phyloP scores from a whole-genome alignment of 176 grass and related monocot species.

The Saccharum spontaneum region DNA sequence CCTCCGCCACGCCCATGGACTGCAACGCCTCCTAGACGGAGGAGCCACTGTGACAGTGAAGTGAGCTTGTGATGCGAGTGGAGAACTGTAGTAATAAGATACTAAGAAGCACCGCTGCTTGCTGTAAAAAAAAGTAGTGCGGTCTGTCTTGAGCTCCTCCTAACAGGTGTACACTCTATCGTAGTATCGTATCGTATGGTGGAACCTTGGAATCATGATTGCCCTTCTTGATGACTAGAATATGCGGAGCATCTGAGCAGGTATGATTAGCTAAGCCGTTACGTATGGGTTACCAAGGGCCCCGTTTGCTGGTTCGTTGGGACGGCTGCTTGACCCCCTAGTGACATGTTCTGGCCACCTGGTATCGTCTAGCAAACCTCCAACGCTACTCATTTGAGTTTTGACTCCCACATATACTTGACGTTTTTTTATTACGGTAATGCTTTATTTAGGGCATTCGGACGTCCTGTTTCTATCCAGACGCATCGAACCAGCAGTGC shows the following conservation, averaged over 20 bases:
- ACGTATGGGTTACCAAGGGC: neutral
- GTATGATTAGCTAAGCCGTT: constrained; percentile 17
- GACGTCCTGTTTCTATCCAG: no score
- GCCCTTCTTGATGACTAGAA: neutral
- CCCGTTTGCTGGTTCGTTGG: neutral
- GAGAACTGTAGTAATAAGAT: neutral
- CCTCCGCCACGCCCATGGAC: no score
- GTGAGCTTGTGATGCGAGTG: neutral
- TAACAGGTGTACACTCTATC: neutral
- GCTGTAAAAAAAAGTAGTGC: neutral
- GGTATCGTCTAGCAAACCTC: neutral
- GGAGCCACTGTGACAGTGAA: neutral
- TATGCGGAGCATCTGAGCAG: neutral
- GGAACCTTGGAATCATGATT: neutral
- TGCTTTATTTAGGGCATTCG: no score
- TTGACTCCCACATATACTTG: no score
- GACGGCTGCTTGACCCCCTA: neutral
- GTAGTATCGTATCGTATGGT: neutral
- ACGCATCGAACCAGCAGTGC: no score
- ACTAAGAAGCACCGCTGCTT: neutral
- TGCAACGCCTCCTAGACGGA: constrained; percentile 4
- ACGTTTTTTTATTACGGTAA: neutral
- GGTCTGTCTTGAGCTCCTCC: neutral
- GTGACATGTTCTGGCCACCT: neutral
- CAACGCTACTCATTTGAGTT: neutral